These are phyloP conservation scores for Cordyceps cicadae DNA, from an alignment of 2,329 filamentous ascomycete species.

Conservation along the genomic window DNA sequence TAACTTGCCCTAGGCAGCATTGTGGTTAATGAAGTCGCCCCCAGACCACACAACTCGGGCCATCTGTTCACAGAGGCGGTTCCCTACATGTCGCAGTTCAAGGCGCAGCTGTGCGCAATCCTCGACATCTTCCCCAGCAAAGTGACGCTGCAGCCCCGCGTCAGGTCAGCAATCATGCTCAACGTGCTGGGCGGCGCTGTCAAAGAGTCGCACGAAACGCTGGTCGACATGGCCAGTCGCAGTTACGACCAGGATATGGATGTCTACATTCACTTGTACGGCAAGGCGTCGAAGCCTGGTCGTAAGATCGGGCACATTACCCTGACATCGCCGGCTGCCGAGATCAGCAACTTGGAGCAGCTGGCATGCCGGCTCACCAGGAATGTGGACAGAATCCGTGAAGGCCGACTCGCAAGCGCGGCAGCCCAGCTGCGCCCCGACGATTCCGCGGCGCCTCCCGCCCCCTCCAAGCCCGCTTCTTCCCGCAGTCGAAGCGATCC, in stretches of 20 bases:
- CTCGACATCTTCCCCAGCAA: constrained; percentile 55
- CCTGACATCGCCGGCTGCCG: constrained; percentile 60
- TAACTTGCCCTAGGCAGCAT: constrained; percentile 40
- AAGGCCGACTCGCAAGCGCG: constrained; percentile 40
- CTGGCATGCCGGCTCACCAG: constrained; percentile 61
- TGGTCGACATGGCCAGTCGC: constrained; percentile 38
- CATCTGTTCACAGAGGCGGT: constrained; percentile 94
- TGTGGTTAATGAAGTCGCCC: constrained; percentile 80
- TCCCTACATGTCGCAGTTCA: constrained; percentile 78
- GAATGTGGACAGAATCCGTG: constrained; percentile 50
- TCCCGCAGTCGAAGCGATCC: constrained; percentile 33
- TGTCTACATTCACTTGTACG: constrained; percentile 74
- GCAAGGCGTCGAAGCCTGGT: constrained; percentile 77
- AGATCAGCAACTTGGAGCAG: constrained; percentile 47
- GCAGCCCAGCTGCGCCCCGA: constrained; percentile 29
- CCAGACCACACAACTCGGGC: constrained; percentile 78
- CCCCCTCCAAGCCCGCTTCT: constrained; percentile 9
- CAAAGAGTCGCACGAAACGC: constrained; percentile 50
- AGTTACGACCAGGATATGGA: constrained; percentile 38
- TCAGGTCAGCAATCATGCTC: constrained; percentile 62
- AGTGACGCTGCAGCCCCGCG: constrained; percentile 48
- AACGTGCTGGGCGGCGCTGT: constrained; percentile 68
- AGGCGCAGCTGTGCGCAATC: constrained; percentile 80
- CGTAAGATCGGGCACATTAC: constrained; percentile 96
- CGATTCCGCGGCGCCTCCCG: constrained; percentile 1